Base-by-base conservation (phyloP, 108 stramenopile species). In the Fistulifera solaris region DNA sequence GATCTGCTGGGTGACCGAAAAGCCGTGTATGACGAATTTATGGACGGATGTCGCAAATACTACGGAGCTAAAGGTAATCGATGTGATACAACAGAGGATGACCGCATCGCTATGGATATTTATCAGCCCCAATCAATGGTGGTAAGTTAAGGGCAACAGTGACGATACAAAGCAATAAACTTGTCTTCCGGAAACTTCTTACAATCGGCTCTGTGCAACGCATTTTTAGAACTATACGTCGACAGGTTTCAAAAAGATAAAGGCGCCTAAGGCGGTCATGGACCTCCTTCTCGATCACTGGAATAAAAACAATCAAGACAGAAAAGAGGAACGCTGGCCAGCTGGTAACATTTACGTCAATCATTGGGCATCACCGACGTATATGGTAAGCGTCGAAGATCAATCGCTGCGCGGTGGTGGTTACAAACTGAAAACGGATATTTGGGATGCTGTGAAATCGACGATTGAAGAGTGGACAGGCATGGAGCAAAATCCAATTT, bases 381-480 rank as follows among this genome's bases (percentile, higher is more conserved):
- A 85, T 66, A 85, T 92, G 85, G 77, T 83, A 1, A 68, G 59
- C 41, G 79, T 92, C 48, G 89, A 92, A 59, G 71, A 87, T 48
- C 42, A 48, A 26, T 59, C 49, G 11, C 61, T 85, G 27, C 61
- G 74, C 13, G 87, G 87, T 19, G 83, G 76, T 18, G 83, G 87
- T n/a, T 56, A 59, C 38, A 60, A 59, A 10, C 56, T 89, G 10
- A 88, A 90, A 27, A 38, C 66, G 0, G 61, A 63, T 26, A 78
- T 90, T 25, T 90, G 89, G 89, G 73, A 83, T 12, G 84, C 80
- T 15, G 83, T 89, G 35, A 54, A 63, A 57, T 67, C 81, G 12
- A 60, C 73, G 35, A 74, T 96, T 51, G 89, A 93, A 48, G 79
- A 86, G 48, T 96, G 95, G 95, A 84, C 90, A 6, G 89, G 91